Base-by-base conservation (phyloP, 31 red algal species). In the Bonnemaisonia californica region DNA sequence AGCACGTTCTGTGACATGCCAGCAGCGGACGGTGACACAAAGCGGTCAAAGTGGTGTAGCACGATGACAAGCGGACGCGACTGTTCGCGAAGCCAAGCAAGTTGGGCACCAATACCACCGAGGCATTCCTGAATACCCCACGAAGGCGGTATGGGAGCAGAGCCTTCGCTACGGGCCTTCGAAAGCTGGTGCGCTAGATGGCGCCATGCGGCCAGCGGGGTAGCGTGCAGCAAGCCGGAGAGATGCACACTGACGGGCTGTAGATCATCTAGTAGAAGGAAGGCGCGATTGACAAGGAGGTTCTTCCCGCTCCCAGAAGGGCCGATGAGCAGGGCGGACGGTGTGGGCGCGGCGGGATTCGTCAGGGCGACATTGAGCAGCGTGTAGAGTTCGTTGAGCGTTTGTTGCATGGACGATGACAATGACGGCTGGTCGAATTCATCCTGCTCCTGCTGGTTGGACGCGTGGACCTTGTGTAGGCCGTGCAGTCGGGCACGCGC, bases 251-350 rank as follows among this genome's bases (percentile, higher is more conserved):
- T 31, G 32, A 51, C 4, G 19, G 54, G 45, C 51, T 80, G 76
- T 37, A 29, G 55, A 79, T 24, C 42, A 48, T 41, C 48, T 45
- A 79, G 41, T 12, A 31, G 24, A 36, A 48, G 54, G 16, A 89
- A 30, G 28, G 66, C 75, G 57, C 55, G 76, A 26, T 51, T 59
- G 23, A 68, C 16, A 27, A 80, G 35, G 2, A 81, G 68, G 36
- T 64, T 56, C 41, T 89, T 89, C 55, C 85, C 85, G 59, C 76
- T 67, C 22, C 56, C 54, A 36, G 45, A 76, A 8, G 76, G 37
- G 31, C 85, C 85, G 66, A 74, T 71, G 8, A 89, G 47, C 8
- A 89, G 69, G 41, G 67, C 67, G 13, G 74, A 89, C 35, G 76
- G 54, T 24, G 77, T 41, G 34, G 85, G 68, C 2, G 68, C 32